Percentiles rank a stretch among this genome's conserved stretches.
phyloP scores from a whole-genome alignment of 179 eudicot species.

The Amaranthus tricolor region DNA sequence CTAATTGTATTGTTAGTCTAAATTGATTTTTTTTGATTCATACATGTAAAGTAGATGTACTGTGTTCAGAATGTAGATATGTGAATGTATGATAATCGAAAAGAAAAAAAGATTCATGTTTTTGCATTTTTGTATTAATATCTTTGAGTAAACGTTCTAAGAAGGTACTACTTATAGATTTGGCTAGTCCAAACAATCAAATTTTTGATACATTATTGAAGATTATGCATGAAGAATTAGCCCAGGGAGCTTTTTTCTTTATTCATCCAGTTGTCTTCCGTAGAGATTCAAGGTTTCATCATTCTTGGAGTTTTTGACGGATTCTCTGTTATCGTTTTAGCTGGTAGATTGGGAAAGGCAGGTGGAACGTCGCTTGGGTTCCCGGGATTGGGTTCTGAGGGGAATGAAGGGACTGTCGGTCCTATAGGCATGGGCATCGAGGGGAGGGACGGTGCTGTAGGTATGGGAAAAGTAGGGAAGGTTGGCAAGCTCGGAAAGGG shows the following conservation, averaged over 20 bases:
- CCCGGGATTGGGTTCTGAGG: constrained; percentile 6
- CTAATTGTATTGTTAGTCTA: constrained; percentile 12
- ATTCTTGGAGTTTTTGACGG: not conserved
- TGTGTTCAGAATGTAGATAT: constrained; percentile 32
- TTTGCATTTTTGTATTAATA: constrained; percentile 3
- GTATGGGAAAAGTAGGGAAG: constrained; percentile 21
- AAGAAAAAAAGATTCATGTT: not conserved
- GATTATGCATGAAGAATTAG: constrained; percentile 5
- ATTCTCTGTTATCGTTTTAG: constrained; percentile 3
- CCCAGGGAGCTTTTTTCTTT: not conserved
- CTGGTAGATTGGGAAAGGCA: constrained; percentile 7
- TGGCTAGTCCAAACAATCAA: constrained; percentile 14
- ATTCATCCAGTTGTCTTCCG: not conserved
- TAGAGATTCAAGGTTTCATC: not conserved
- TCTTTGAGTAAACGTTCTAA: constrained; percentile 8
- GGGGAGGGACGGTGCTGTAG: constrained; percentile 13
- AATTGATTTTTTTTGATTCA: constrained; percentile 18
- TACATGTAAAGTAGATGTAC: constrained; percentile 27
- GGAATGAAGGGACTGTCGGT: constrained; percentile 15
- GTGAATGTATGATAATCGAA: constrained; percentile 25
- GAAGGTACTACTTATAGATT: not conserved
- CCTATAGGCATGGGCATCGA: constrained; percentile 20
- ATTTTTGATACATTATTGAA: constrained; percentile 13
- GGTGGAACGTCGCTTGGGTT: not conserved
- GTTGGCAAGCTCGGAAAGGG: constrained; percentile 33